Evolutionary conservation across 495 filamentous ascomycete species (phyloP).

Genomic region (Penicillium waksmanii): DNA sequence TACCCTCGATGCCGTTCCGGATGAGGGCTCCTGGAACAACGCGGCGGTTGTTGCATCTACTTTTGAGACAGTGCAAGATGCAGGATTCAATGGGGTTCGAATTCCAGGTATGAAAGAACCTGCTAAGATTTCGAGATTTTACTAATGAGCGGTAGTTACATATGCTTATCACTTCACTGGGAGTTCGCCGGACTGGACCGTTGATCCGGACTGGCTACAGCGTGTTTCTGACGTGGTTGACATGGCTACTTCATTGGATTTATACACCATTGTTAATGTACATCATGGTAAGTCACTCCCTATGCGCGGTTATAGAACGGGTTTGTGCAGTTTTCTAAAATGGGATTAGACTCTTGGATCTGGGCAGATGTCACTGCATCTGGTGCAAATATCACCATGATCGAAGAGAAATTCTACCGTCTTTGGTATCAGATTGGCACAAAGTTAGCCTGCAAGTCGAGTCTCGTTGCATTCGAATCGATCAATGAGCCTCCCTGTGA

Average conservation of each 20-base stretch:
- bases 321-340: not conserved
- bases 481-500: constrained; percentile 63
- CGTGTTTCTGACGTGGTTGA: constrained; percentile 64
- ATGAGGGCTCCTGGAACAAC: constrained; percentile 65
- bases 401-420: constrained; percentile 59
- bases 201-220: constrained; percentile 59
- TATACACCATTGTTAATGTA: constrained; percentile 61
- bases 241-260: constrained; percentile 51
- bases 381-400: constrained; percentile 51
- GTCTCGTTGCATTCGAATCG: constrained; percentile 60
- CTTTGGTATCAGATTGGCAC: constrained; percentile 64
- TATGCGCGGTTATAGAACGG: not conserved
- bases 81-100: constrained; percentile 62
- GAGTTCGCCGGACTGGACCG: constrained; percentile 54
- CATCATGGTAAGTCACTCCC: constrained; percentile 50
- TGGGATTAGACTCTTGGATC: constrained; percentile 50
- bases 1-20: constrained; percentile 60
- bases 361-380: constrained; percentile 60
- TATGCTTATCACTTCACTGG: constrained; percentile 60
- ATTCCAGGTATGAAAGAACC: constrained; percentile 52
- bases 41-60: constrained; percentile 48
- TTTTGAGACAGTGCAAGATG: constrained; percentile 54
- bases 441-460: constrained; percentile 57
- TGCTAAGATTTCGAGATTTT: not conserved
- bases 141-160: constrained; percentile 47